Evolutionary conservation across 176 grass and related monocot genomes (phyloP).

Genomic region (Aegilops longissima): DNA sequence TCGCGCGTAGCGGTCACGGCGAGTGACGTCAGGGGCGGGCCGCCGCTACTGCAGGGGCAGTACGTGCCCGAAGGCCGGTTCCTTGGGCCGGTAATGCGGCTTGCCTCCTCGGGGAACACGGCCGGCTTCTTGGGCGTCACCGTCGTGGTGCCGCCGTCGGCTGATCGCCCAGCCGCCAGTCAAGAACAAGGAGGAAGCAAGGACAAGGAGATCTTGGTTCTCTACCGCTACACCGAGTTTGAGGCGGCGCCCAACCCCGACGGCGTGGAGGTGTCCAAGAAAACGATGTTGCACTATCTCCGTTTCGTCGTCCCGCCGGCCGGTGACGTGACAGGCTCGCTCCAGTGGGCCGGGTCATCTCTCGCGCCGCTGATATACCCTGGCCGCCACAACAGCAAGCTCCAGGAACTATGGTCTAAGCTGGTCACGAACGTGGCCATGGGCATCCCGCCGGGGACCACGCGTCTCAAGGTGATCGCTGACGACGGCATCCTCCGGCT

Average conservation of each 20-base stretch:
- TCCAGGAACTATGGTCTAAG: not conserved
- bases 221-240: slow-evolving; percentile 33
- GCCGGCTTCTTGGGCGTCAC: not conserved
- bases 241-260: not conserved
- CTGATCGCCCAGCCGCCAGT: not conserved
- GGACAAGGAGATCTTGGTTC: not conserved
- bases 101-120: not conserved
- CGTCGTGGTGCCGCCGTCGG: not conserved
- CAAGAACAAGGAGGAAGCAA: not conserved
- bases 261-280: not conserved
- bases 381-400: not conserved
- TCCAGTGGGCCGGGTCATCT: not conserved
- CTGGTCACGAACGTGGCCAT: not conserved
- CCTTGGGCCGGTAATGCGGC: not conserved
- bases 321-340: not conserved
- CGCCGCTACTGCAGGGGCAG: too few relatives aligned
- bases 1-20: not conserved
- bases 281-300: slow-evolving; percentile 17
- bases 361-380: slow-evolving; percentile 22
- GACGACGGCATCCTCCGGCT: slow-evolving; percentile 23
- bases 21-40: too few relatives aligned
- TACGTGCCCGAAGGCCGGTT: too few relatives aligned
- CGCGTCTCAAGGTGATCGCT: not conserved
- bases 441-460: not conserved
- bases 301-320: slow-evolving; percentile 3